A percentile compares a stretch with the other conserved stretches of the same genome.
phyloP scores from a whole-genome alignment of 2,329 filamentous ascomycete genomes.

The Xylariales sp. region DNA sequence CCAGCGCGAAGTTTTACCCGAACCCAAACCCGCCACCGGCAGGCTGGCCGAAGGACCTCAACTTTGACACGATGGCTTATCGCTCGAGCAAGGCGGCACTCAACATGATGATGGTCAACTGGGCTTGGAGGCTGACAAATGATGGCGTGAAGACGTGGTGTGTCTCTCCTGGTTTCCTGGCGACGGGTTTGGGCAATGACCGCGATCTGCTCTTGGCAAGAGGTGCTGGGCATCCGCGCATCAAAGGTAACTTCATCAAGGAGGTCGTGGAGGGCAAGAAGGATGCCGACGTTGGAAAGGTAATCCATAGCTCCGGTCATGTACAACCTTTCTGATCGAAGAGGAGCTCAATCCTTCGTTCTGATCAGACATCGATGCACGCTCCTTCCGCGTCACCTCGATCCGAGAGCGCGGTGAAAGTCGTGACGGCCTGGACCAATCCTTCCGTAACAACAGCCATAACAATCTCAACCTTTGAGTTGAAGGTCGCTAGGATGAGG shows the following conservation, averaged over 20 bases:
- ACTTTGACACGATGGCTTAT: slow-evolving; percentile 24
- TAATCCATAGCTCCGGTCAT: slow-evolving; percentile 5
- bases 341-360: neutral
- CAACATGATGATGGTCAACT: slow-evolving; percentile 45
- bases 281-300: slow-evolving; percentile 35
- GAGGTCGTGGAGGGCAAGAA: slow-evolving; percentile 35
- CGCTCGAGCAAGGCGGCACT: slow-evolving; percentile 37
- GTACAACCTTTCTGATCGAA: slow-evolving; percentile 5
- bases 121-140: slow-evolving; percentile 33
- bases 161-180: slow-evolving; percentile 36
- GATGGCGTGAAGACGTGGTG: slow-evolving; percentile 43
- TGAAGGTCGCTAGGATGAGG: too few species aligned
- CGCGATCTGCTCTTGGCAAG: slow-evolving; percentile 17
- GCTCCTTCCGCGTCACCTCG: too few species aligned
- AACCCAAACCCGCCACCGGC: slow-evolving; percentile 13
- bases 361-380: too few species aligned
- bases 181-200: slow-evolving; percentile 31
- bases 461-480: too few species aligned
- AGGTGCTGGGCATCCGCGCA: slow-evolving; percentile 27
- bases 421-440: too few species aligned
- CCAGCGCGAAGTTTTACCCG: slow-evolving; percentile 14
- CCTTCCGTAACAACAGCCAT: too few species aligned
- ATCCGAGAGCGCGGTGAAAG: too few species aligned
- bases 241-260: slow-evolving; percentile 34
- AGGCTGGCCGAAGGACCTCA: slow-evolving; percentile 36